phyloP scores from a whole-genome alignment of 768 basidiomycete species.

The Fibroporia radiculosa region DNA sequence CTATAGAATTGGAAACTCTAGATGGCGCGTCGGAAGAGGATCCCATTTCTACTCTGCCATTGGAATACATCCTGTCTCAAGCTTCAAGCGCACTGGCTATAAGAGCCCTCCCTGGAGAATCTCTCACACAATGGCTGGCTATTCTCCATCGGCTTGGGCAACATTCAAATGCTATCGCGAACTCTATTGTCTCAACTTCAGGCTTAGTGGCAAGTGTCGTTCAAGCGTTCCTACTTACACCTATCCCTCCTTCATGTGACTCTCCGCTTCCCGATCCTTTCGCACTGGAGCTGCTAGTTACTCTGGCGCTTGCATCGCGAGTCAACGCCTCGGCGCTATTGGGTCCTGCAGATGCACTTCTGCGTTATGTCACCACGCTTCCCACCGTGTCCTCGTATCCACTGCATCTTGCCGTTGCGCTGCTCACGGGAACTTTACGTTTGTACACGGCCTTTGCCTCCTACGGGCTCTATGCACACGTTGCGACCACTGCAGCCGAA shows the following conservation, averaged over 20 bases:
- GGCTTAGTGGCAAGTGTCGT: constrained; percentile 46
- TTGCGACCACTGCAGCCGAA: constrained; percentile 54
- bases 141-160: constrained; percentile 55
- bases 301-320: constrained; percentile 61
- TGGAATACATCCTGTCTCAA: constrained; percentile 45
- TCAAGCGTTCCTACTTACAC: constrained; percentile 48
- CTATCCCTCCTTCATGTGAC: constrained; percentile 34
- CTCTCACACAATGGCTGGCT: constrained; percentile 47
- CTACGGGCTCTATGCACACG: constrained; percentile 73
- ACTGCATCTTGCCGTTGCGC: constrained; percentile 28
- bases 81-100: constrained; percentile 32
- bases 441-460: constrained; percentile 60
- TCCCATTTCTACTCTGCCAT: constrained; percentile 27
- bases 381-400: constrained; percentile 39
- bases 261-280: constrained; percentile 29
- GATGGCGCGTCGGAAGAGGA: constrained; percentile 18
- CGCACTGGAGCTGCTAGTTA: constrained; percentile 51
- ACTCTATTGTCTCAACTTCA: constrained; percentile 41
- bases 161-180: constrained; percentile 47
- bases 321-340: constrained; percentile 50
- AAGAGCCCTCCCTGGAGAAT: constrained; percentile 39
- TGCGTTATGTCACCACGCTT: constrained; percentile 62
- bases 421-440: constrained; percentile 50
- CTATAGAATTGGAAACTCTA: constrained; percentile 38
- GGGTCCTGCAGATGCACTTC: constrained; percentile 52